phyloP scores from a whole-genome alignment of 2,329 filamentous ascomycete genomes.

The Hortaea werneckii region DNA sequence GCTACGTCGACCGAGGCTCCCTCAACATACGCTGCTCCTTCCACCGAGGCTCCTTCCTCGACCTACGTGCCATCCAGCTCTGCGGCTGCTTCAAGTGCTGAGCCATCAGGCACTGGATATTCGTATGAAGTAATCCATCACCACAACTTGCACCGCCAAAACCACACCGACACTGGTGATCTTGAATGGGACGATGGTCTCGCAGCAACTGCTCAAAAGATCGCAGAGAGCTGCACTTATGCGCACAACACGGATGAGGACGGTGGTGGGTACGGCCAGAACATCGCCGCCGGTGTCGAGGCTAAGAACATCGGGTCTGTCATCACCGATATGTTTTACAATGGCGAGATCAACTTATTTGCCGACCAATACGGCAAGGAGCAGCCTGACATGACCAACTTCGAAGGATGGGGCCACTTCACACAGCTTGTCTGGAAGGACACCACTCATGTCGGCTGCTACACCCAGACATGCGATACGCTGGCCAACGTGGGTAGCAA shows the following conservation, averaged over 20 bases:
- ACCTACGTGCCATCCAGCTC: constrained; percentile 1
- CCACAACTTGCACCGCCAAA: constrained; percentile 79
- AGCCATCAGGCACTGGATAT: too few relatives aligned
- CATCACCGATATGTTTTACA: constrained; percentile 82
- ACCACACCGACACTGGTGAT: constrained; percentile 56
- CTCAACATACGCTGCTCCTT: constrained; percentile 6
- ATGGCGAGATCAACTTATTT: constrained; percentile 58
- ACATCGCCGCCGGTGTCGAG: constrained; percentile 63
- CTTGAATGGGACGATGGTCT: constrained; percentile 58
- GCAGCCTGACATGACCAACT: constrained; percentile 51
- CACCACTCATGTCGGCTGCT: constrained; percentile 54
- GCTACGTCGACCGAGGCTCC: neutral
- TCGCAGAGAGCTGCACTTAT: constrained; percentile 60
- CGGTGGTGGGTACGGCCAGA: constrained; percentile 71
- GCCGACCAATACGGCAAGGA: constrained; percentile 46
- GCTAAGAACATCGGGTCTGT: constrained; percentile 49
- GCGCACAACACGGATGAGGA: constrained; percentile 57
- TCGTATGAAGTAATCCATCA: constrained; percentile 5
- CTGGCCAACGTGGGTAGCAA: constrained; percentile 33
- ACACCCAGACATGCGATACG: constrained; percentile 43
- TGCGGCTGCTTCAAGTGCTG: constrained; percentile 3
- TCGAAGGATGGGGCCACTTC: constrained; percentile 64
- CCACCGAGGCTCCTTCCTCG: constrained; percentile 5
- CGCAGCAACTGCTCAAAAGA: constrained; percentile 51
- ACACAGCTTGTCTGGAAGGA: constrained; percentile 63